These are phyloP conservation scores for Sordariomycetes sp. DNA, from an alignment of 2,329 filamentous ascomycete genomes.

Conservation along the genomic window DNA sequence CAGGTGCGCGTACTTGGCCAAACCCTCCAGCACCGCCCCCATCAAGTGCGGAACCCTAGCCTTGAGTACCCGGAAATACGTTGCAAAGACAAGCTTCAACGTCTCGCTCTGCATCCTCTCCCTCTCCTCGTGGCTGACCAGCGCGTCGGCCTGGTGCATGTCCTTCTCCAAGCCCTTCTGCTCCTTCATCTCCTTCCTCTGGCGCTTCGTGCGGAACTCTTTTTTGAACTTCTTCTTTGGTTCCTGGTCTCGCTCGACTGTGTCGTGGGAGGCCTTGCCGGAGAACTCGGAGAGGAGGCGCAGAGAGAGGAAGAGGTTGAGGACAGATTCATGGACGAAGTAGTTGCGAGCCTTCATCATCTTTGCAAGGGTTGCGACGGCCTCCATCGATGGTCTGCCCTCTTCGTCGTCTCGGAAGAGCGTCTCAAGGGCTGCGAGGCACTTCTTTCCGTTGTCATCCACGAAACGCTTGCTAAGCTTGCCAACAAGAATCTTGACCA, in stretches of 20 bases:
- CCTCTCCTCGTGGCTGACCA: constrained; percentile 84
- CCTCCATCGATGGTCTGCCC: constrained; percentile 78
- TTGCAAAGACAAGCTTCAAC: constrained; percentile 88
- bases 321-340: constrained; percentile 69
- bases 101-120: constrained; percentile 94
- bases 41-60: constrained; percentile 72
- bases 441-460: constrained; percentile 70
- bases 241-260: constrained; percentile 46
- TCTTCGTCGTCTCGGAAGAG: constrained; percentile 85
- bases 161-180: constrained; percentile 85
- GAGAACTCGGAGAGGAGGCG: constrained; percentile 82
- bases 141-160: constrained; percentile 83
- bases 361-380: constrained; percentile 74
- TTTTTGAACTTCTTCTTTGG: constrained; percentile 62
- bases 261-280: constrained; percentile 71
- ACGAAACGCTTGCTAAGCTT: constrained; percentile 67
- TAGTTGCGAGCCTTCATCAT: constrained; percentile 92
- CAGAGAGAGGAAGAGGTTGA: constrained; percentile 87
- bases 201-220: constrained; percentile 81
- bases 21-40: constrained; percentile 91
- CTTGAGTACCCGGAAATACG: constrained; percentile 93
- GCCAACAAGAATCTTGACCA: constrained; percentile 78
- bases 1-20: constrained; percentile 88
- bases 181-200: constrained; percentile 76
- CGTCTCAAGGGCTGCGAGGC: constrained; percentile 67